Base-by-base conservation (phyloP, 192 early-diverging fungal genomes). In the Phlyctochytrium planicorne region DNA sequence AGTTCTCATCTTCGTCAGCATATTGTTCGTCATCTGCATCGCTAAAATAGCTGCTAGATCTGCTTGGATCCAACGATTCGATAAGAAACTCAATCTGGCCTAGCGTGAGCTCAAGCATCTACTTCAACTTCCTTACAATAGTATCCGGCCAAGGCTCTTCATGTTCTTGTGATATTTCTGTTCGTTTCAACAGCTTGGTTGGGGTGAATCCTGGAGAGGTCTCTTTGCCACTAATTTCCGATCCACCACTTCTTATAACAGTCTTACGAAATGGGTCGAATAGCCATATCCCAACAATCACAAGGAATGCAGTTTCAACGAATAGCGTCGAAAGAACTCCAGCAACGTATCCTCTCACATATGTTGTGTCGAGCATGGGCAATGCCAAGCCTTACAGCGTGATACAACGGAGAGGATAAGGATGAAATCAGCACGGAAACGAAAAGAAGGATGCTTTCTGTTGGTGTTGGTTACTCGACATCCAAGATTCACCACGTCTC, bases 101-200 rank as follows among this genome's bases (percentile, higher is more conserved):
- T n/a, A n/a, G n/a, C n/a, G n/a, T n/a, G n/a, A n/a, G n/a, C n/a
- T n/a, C n/a, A n/a, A n/a, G n/a, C n/a, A n/a, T n/a, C n/a, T n/a
- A n/a, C n/a, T 37, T 67, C 52, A 82, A 66, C 52, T 69, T 72
- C 59, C 36, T 69, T 23, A 76, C 67, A 40, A 82, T 72, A 34
- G 69, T 23, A n/a, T 77, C 75, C 31, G 80, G 80, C 80, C 80
- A 82, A 30, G 73, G 74, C 61, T 75, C 72, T 36, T 62, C 35
- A 53, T 75, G 75, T 60, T 77, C 78, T 17, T 64, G 60, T 52
- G 62, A 20, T 17, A 20, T 20, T 24, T 65, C 63, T 1, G 37
- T 52, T 17, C 17, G 40, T 20, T 47, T 34, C 14, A 23, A n/a
- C n/a, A 23, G 25, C 16, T 34, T n/a, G 52, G 30, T 35, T 66